Evolutionary conservation across 2,329 filamentous ascomycete species (phyloP).

Genomic region (Aureobasidium sp.): DNA sequence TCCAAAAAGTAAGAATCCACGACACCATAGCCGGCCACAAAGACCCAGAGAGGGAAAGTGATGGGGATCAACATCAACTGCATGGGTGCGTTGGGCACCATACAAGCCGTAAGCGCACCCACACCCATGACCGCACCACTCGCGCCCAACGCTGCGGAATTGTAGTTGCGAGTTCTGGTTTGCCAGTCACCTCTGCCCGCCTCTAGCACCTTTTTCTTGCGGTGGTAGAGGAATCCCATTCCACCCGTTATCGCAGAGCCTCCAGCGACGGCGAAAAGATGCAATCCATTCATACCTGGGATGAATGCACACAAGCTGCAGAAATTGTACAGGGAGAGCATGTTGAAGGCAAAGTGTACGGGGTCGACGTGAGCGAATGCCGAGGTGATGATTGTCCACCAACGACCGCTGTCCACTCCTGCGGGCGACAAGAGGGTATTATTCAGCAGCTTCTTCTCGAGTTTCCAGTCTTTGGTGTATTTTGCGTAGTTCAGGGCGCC

Average conservation of each 20-base stretch:
- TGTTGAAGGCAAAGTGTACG: conserved; percentile 34
- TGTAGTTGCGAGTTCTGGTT: not conserved
- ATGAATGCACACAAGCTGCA: conserved; percentile 25
- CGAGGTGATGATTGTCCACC: conserved; percentile 31
- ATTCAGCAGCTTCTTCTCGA: conserved; percentile 16
- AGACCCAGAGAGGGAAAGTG: conserved; percentile 31
- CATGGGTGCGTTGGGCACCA: conserved; percentile 28
- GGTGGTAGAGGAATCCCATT: conserved; percentile 18
- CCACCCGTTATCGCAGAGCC: conserved; percentile 22
- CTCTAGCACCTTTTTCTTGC: not conserved
- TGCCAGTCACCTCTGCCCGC: not conserved
- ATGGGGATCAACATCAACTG: conserved; percentile 30
- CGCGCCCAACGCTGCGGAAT: conserved; percentile 26
- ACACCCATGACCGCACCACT: conserved; percentile 35
- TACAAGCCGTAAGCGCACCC: conserved; percentile 30
- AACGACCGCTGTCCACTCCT: conserved; percentile 24
- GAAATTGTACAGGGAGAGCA: conserved; percentile 32
- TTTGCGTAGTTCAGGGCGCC: conserved; percentile 28
- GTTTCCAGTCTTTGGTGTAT: conserved; percentile 16
- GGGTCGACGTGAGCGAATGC: conserved; percentile 31
- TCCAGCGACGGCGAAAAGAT: conserved; percentile 19
- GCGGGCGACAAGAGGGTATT: conserved; percentile 27
- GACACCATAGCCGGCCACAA: conserved; percentile 28
- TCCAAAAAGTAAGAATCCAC: conserved; percentile 33
- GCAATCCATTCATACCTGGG: conserved; percentile 22